These are phyloP conservation scores for Akanthomyces muscarius DNA, from an alignment of 2,329 filamentous ascomycete species.

Conservation along the genomic window DNA sequence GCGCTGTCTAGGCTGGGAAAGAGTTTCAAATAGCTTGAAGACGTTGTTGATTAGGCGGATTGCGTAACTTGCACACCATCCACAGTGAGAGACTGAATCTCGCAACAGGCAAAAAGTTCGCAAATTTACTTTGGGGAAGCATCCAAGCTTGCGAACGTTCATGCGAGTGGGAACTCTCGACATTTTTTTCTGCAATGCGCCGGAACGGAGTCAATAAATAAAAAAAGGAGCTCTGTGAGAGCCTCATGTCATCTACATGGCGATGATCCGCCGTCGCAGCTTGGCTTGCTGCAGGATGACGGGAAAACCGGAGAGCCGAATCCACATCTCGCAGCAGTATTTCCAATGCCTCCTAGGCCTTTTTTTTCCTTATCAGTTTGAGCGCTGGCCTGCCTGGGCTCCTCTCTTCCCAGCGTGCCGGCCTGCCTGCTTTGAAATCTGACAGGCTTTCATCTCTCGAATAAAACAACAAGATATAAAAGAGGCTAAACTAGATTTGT, in stretches of 20 bases:
- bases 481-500: slow-evolving; percentile 9
- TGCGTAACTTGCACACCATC: not conserved
- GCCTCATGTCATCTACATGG: slow-evolving; percentile 1
- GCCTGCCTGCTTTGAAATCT: too few relatives aligned
- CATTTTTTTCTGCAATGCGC: not conserved
- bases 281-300: slow-evolving; percentile 1
- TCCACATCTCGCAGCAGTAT: not conserved
- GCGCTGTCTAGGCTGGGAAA: slow-evolving; percentile 1
- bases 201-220: too few relatives aligned
- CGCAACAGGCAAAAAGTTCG: not conserved
- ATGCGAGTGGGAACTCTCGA: slow-evolving; percentile 7
- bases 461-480: not conserved
- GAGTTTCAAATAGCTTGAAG: slow-evolving; percentile 11
- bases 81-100: not conserved
- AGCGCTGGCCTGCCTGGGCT: too few relatives aligned
- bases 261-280: not conserved
- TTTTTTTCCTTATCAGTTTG: not conserved
- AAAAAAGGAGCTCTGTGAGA: not conserved
- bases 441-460: too few relatives aligned
- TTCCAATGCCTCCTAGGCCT: not conserved
- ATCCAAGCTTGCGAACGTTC: not conserved
- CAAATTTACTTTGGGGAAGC: not conserved
- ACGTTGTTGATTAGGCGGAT: slow-evolving; percentile 9
- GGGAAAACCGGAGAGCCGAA: not conserved
- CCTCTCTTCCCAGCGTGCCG: too few relatives aligned